Percentiles rank a stretch among this genome's conserved stretches.
Evolutionary conservation across 352 stramenopile genomes (phyloP).

Genomic region (Aphanomyces astaci): DNA sequence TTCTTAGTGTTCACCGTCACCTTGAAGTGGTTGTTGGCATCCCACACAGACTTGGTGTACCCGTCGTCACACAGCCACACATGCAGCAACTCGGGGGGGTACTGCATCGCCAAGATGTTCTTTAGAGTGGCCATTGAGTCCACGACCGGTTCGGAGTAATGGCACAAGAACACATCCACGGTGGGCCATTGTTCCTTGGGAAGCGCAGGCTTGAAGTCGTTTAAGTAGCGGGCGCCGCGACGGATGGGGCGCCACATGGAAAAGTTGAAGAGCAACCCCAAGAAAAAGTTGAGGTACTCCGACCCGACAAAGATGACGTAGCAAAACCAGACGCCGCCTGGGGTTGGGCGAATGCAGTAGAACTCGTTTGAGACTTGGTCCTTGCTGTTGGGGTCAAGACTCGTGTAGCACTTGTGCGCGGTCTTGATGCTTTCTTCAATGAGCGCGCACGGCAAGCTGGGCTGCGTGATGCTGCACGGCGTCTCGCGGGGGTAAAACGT

Average conservation of each 20-base stretch:
- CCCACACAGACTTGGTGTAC: conserved; percentile 25
- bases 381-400: background rate
- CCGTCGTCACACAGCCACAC: conserved; percentile 28
- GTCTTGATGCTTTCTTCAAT: conserved; percentile 17
- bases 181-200: conserved; percentile 25
- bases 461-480: background rate
- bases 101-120: conserved; percentile 28
- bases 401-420: background rate
- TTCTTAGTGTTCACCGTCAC: conserved; percentile 27
- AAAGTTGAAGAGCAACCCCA: conserved; percentile 22
- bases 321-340: conserved; percentile 9
- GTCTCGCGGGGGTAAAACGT: conserved; percentile 19
- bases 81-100: conserved; percentile 24
- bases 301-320: conserved; percentile 19
- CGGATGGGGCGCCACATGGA: conserved; percentile 23
- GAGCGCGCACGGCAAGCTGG: conserved; percentile 2
- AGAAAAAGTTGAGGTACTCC: conserved; percentile 22
- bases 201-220: conserved; percentile 23
- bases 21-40: conserved; percentile 25
- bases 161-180: conserved; percentile 28
- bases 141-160: conserved; percentile 27
- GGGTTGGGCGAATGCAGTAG: conserved; percentile 19
- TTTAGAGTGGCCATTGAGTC: conserved; percentile 25
- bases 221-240: conserved; percentile 18
- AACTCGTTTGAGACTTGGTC: conserved; percentile 1